These are phyloP conservation scores for Xylaria castorea DNA, from an alignment of 495 filamentous ascomycete genomes.

Conservation along the genomic window DNA sequence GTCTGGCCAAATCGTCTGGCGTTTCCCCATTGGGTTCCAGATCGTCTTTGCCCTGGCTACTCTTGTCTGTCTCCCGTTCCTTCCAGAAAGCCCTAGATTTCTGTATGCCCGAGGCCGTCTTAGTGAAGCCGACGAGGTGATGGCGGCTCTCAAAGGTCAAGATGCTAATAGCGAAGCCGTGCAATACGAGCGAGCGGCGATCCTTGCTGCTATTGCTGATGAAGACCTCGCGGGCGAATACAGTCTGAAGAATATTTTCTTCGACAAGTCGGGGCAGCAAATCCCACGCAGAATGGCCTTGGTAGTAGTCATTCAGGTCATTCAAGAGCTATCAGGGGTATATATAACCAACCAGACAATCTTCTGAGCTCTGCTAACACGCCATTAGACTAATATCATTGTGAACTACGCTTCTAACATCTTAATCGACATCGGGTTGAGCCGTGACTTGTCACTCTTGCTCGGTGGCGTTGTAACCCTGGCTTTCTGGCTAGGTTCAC, in stretches of 20 bases:
- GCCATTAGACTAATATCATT: slow-evolving; percentile 2
- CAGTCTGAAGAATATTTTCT: neutral
- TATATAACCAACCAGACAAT: neutral
- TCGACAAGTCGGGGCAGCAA: neutral
- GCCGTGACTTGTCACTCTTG: neutral
- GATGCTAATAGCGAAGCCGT: neutral
- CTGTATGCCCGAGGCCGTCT: neutral
- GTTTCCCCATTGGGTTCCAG: slow-evolving; percentile 73
- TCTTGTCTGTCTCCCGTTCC: neutral
- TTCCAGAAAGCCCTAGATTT: neutral
- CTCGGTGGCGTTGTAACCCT: neutral
- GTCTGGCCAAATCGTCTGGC: slow-evolving; percentile 67
- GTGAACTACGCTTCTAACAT: slow-evolving; percentile 6
- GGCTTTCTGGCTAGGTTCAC: slow-evolving; percentile 1
- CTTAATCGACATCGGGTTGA: neutral
- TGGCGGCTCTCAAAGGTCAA: neutral
- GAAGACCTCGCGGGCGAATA: neutral
- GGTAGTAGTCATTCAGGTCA: slow-evolving; percentile 1
- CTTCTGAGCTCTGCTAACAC: neutral
- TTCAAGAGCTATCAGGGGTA: slow-evolving; percentile 10
- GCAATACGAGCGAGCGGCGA: neutral
- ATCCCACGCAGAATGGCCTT: neutral
- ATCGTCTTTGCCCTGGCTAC: slow-evolving; percentile 57
- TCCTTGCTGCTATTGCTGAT: neutral
- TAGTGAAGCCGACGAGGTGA: neutral